These are phyloP conservation scores for Vitis hybrid DNA, from an alignment of 177 flowering plant species.

Conservation along the genomic window DNA sequence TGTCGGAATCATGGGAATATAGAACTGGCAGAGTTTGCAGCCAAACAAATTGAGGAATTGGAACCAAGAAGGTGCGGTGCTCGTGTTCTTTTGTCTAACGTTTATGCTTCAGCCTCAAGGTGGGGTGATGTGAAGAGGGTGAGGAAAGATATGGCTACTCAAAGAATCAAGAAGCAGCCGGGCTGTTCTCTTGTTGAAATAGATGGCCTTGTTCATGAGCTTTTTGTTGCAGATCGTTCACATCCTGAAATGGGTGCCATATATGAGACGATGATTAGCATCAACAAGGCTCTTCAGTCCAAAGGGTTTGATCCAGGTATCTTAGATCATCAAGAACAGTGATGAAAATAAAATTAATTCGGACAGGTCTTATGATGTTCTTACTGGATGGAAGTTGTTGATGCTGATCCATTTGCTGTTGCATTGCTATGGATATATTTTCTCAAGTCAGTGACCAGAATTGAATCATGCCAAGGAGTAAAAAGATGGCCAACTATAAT, in stretches of 20 bases:
- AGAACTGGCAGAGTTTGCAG: slow-evolving; percentile 32
- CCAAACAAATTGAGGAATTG: slow-evolving; percentile 22
- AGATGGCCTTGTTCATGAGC: slow-evolving; percentile 34
- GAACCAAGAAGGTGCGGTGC: slow-evolving; percentile 31
- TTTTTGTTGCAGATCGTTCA: slow-evolving; percentile 26
- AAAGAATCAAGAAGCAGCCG: slow-evolving; percentile 30
- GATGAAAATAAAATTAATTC: not conserved
- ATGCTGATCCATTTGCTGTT: not conserved
- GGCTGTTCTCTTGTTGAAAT: slow-evolving; percentile 34
- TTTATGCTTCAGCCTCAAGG: slow-evolving; percentile 30
- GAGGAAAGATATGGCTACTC: slow-evolving; percentile 25
- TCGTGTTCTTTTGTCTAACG: slow-evolving; percentile 31
- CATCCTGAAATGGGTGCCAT: slow-evolving; percentile 22
- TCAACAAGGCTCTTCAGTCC: slow-evolving; percentile 12
- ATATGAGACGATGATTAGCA: slow-evolving; percentile 12
- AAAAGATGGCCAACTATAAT: too few species aligned
- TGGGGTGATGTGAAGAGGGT: slow-evolving; percentile 38
- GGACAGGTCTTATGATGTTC: not conserved
- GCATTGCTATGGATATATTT: too few species aligned
- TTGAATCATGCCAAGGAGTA: too few species aligned
- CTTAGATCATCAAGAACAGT: not conserved
- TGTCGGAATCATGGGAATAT: slow-evolving; percentile 23
- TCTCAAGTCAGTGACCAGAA: too few species aligned
- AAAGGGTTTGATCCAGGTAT: not conserved
- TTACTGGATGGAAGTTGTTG: not conserved